Base-by-base conservation (phyloP, 495 filamentous ascomycete genomes). In the Endocarpon pusillum region DNA sequence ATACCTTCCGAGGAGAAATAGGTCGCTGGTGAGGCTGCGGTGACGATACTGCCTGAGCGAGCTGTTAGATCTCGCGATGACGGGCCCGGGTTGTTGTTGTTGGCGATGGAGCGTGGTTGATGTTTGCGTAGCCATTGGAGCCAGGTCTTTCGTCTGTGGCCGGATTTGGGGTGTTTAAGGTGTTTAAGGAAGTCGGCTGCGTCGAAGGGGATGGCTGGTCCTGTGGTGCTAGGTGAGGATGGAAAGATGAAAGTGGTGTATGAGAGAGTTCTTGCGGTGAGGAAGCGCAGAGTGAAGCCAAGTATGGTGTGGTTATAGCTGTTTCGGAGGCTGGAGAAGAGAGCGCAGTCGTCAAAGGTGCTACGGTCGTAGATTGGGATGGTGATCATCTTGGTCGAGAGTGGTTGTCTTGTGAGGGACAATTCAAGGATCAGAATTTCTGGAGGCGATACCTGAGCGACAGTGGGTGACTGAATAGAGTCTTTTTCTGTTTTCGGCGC, bases 321-420 rank as follows among this genome's bases (percentile, higher is more conserved):
- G 1, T 18, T 19, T 6, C 36, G 21, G 24, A 53, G 21, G 3
- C 42, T 38, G 9, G 17, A 35, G 46, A 48, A 49, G 11, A 53
- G 24, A 12, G 25, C 10, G 19, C 42, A 45, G 30, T 53, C 49
- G 36, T 52, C 49, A 28, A 49, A 49, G 16, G 28, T 31, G 28
- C 12, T 15, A 17, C 28, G 28, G 28, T 5, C 4, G 5, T 31
- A 5, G 28, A 31, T 14, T n/a, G 12, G 5, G 28, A 31, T 5
- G 5, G 5, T 31, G 28, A 5, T 4, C 4, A 17, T 31, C 12
- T 6, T n/a, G 5, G 12, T 31, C 4, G 14, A 7, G 5, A 14
- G 28, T 7, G 28, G 28, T 7, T 5, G 5, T 6, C 19, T n/a
- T 5, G 28, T 5, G 28, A 31, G 5, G 28, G 28, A 7, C 7